Base-by-base conservation (phyloP, 495 filamentous ascomycete genomes). In the Trichodelitschia bisporula region DNA sequence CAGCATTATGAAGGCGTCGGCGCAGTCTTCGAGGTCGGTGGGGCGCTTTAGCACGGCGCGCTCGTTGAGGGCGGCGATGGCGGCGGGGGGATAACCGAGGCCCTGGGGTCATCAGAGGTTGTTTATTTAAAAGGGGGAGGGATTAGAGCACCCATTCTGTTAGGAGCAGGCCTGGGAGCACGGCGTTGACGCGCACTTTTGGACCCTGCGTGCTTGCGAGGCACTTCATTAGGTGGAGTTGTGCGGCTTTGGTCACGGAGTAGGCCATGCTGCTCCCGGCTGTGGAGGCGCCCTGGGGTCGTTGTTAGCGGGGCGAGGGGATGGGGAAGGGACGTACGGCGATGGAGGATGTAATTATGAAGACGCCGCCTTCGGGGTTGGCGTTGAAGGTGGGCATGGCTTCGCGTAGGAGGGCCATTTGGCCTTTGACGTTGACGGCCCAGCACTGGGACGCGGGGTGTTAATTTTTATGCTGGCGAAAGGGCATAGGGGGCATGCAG, bases 111-210 rank as follows among this genome's bases (percentile, higher is more conserved):
- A 3, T 31, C 11, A 18, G 15, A 16, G 8, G 4, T 4, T 10
- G n/a, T n/a, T n/a, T n/a, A n/a, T n/a, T n/a, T n/a, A n/a, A n/a
- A n/a, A n/a, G n/a, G n/a, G n/a, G n/a, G n/a, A n/a, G n/a, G n/a
- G n/a, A n/a, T n/a, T n/a, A n/a, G n/a, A n/a, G n/a, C 35, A 71
- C 71, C 75, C 74, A 79, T 48, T 79, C 73, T 4, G 75, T 82
- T 30, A 71, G 43, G 29, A 79, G 41, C 18, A 77, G 49, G 9
- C 72, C 70, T 3, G 73, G 73, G 27, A 69, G 46, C 0, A 73
- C 59, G 18, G 72, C 69, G 44, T 78, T 77, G 17, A 74, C 51
- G 12, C 73, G 54, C 11, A 70, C 47, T 38, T 76, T 76, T 4
- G 58, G 50, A 1, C 72, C 73, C 38, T 75, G 68, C 0, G 56